Evolutionary conservation across 202 grass and related monocot genomes (phyloP).

Genomic region (Bolboschoenoplectus hybrid): DNA sequence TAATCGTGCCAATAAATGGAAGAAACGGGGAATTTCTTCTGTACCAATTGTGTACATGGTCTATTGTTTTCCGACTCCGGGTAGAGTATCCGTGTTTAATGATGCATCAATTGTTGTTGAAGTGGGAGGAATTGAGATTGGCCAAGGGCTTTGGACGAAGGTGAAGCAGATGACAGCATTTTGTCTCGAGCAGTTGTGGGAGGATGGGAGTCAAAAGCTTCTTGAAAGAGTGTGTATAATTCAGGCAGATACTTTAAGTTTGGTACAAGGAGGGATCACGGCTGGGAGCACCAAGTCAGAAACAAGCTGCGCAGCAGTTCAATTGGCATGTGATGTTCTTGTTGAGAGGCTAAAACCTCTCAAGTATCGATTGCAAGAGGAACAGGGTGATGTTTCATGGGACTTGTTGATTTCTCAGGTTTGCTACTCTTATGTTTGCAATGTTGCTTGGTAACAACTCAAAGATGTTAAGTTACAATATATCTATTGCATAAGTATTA

Average conservation of each 20-base stretch:
- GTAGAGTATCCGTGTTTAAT: slow-evolving; percentile 73
- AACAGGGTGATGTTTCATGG: slow-evolving; percentile 55
- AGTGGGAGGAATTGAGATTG: slow-evolving; percentile 77
- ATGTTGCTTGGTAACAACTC: not conserved
- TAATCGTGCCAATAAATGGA: slow-evolving; percentile 62
- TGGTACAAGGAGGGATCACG: slow-evolving; percentile 70
- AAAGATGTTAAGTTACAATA: not conserved
- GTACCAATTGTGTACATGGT: slow-evolving; percentile 54
- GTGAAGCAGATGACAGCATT: slow-evolving; percentile 75
- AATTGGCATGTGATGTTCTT: slow-evolving; percentile 55
- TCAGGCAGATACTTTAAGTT: slow-evolving; percentile 72
- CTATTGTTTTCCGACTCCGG: slow-evolving; percentile 43
- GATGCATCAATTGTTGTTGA: slow-evolving; percentile 77
- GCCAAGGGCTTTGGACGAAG: slow-evolving; percentile 91
- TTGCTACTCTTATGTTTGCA: not conserved
- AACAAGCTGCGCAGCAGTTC: slow-evolving; percentile 67
- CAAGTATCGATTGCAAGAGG: slow-evolving; percentile 49
- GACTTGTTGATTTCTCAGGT: slow-evolving; percentile 68
- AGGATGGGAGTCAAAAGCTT: slow-evolving; percentile 50
- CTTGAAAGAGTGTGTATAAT: slow-evolving; percentile 63
- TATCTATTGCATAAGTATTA: not conserved
- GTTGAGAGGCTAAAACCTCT: slow-evolving; percentile 60
- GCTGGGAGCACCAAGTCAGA: slow-evolving; percentile 69
- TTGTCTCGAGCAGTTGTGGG: slow-evolving; percentile 61
- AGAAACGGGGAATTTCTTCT: slow-evolving; percentile 67